phyloP scores from a whole-genome alignment of 2,329 filamentous ascomycete species.

The Aschersonia sp. region DNA sequence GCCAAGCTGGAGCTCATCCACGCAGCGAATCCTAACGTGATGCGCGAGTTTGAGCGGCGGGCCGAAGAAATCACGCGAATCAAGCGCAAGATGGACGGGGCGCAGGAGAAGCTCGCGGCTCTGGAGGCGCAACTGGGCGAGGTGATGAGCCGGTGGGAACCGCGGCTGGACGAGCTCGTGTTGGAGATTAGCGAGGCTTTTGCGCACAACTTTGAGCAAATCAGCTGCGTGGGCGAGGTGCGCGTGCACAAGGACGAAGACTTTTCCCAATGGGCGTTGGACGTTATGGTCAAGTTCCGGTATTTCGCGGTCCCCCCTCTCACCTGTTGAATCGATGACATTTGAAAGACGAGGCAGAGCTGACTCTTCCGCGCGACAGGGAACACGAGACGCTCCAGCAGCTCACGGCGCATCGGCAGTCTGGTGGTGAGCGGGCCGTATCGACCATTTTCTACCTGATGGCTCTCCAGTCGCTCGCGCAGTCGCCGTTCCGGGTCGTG shows the following conservation, averaged over 20 bases:
- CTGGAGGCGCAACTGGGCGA: conserved; percentile 45
- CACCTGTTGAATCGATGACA: not conserved
- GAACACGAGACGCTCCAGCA: conserved; percentile 72
- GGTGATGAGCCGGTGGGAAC: conserved; percentile 67
- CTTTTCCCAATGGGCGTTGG: conserved; percentile 86
- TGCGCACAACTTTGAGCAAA: conserved; percentile 82
- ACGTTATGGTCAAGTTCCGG: conserved; percentile 93
- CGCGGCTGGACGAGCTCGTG: conserved; percentile 63
- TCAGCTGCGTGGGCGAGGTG: conserved; percentile 87
- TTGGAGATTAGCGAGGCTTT: conserved; percentile 79
- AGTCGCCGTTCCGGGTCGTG: conserved; percentile 91
- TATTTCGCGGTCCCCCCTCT: conserved; percentile 22
- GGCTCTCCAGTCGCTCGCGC: conserved; percentile 86
- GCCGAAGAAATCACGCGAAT: conserved; percentile 54
- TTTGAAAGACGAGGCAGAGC: not conserved
- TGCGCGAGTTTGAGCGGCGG: conserved; percentile 65
- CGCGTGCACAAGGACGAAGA: conserved; percentile 78
- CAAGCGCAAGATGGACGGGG: conserved; percentile 38
- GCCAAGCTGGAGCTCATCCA: conserved; percentile 69
- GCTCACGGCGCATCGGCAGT: conserved; percentile 85
- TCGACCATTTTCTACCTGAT: conserved; percentile 99
- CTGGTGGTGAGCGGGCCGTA: conserved; percentile 87
- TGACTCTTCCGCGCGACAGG: conserved; percentile 21
- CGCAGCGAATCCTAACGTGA: conserved; percentile 57
- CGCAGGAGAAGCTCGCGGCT: conserved; percentile 37